Base-by-base conservation (phyloP, 805 yeast species). In the Nakazawaea wyomingensis region DNA sequence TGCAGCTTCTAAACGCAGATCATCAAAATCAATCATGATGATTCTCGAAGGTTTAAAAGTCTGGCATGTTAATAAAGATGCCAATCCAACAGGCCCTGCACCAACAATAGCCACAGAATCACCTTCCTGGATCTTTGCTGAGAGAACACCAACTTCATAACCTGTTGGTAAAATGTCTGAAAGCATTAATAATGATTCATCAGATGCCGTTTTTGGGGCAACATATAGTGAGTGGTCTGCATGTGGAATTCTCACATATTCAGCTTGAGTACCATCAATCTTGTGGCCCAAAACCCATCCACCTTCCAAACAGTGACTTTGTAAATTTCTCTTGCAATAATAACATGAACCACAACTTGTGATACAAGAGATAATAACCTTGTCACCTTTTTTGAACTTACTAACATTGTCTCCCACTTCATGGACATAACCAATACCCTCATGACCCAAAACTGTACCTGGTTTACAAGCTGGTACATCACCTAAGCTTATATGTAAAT, bases 191-290 rank as follows among this genome's bases (percentile, higher is more conserved):
- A 79, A 63, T 36, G 78, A 69, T 42, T 78, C 81, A 27, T 54
- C 49, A 7, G 71, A 47, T 19, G 59, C 48, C 9, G 47, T 50
- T 28, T 55, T 52, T 20, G 67, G 68, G 13, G 59, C 64, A 19
- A 53, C 53, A 47, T 58, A 59, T 34, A 70, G 46, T 0, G 74
- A 68, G 47, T 57, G 41, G 45, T 69, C 72, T 18, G 72, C 76
- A 49, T 57, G 69, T 34, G 81, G 83, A 38, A 77, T 68, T 55
- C 81, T 70, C 50, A 68, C 74, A 54, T 64, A 76, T 53, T 76
- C 82, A 39, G 85, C 78, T 56, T 81, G 82, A 5, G 87, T 80
- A 33, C 88, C 88, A 47, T 80, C 75, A 42, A 83, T 81, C 48
- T 66, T 69, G 48, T 78, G 79, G 30, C 78, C 78, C 32, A 72